Conservation (phyloP, 2,329 filamentous ascomycete genomes). For the Diaporthe citriasiana region DNA sequence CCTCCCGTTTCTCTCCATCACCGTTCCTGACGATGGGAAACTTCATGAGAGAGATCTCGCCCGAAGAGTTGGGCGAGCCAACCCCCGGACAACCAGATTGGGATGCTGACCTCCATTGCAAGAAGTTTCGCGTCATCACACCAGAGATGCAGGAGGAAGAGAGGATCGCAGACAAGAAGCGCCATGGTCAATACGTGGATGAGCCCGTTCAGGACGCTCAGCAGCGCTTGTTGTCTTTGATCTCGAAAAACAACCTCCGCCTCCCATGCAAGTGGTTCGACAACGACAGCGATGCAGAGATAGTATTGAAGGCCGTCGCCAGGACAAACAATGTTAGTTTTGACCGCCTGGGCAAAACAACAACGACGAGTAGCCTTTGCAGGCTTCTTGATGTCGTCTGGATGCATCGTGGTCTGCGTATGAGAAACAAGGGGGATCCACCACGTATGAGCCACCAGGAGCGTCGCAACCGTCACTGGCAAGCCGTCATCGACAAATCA, state of each 20-base stretch:
- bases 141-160: not conserved
- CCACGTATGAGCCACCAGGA: not conserved
- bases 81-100: not conserved
- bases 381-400: not conserved
- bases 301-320: not conserved
- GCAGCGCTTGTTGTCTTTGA: not conserved
- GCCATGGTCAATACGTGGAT: not conserved
- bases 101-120: not conserved
- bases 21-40: not conserved
- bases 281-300: not conserved
- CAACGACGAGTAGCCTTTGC: not conserved
- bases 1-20: not conserved
- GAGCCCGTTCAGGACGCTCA: not conserved
- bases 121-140: not conserved
- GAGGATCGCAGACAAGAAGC: not conserved
- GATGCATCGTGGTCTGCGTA: not conserved
- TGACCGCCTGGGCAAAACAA: not conserved
- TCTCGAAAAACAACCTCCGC: not conserved
- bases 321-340: not conserved
- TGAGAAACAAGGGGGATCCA: not conserved
- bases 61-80: not conserved
- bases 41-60: not conserved
- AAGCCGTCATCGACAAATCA: not conserved
- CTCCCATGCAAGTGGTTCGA: constrained; percentile 6
- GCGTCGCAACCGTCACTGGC: not conserved